These are phyloP conservation scores for Sclerotinia borealis DNA, from an alignment of 2,329 filamentous ascomycete species.

Conservation along the genomic window DNA sequence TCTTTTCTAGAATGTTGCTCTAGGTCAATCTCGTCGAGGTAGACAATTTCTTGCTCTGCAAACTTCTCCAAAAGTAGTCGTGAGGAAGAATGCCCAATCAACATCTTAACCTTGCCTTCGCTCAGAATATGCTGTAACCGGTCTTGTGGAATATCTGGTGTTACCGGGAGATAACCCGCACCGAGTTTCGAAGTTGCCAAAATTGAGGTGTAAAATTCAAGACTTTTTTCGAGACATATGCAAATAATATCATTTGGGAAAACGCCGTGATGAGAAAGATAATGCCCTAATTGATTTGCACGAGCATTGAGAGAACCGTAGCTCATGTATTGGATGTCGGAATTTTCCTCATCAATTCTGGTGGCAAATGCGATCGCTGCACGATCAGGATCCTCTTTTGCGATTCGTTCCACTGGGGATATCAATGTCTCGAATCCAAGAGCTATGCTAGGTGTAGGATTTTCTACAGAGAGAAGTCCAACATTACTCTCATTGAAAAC, in stretches of 20 bases:
- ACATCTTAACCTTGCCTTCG: conserved; percentile 49
- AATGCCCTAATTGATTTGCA: conserved; percentile 58
- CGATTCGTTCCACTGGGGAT: conserved; percentile 29
- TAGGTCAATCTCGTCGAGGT: conserved; percentile 30
- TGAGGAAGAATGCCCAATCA: conserved; percentile 37
- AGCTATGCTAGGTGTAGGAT: conserved; percentile 16
- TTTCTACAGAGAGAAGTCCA: conserved; percentile 28
- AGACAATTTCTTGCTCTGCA: conserved; percentile 22
- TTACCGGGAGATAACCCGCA: conserved; percentile 72
- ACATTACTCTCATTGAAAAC: conserved; percentile 16
- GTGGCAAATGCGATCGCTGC: conserved; percentile 60
- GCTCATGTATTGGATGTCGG: conserved; percentile 43
- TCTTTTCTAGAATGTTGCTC: conserved; percentile 17
- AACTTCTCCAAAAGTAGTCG: conserved; percentile 18
- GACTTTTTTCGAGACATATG: conserved; percentile 72
- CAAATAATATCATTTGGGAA: conserved; percentile 55
- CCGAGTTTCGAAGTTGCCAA: conserved; percentile 70
- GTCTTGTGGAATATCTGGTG: conserved; percentile 61
- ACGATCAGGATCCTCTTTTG: conserved; percentile 40
- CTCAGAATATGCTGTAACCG: conserved; percentile 56
- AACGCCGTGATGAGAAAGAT: conserved; percentile 44
- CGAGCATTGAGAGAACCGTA: conserved; percentile 58
- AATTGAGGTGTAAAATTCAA: conserved; percentile 65
- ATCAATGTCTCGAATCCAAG: conserved; percentile 22
- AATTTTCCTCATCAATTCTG: conserved; percentile 36